Evolutionary conservation across 208 protist species (phyloP).

Genomic region (Trypanosoma avium): DNA sequence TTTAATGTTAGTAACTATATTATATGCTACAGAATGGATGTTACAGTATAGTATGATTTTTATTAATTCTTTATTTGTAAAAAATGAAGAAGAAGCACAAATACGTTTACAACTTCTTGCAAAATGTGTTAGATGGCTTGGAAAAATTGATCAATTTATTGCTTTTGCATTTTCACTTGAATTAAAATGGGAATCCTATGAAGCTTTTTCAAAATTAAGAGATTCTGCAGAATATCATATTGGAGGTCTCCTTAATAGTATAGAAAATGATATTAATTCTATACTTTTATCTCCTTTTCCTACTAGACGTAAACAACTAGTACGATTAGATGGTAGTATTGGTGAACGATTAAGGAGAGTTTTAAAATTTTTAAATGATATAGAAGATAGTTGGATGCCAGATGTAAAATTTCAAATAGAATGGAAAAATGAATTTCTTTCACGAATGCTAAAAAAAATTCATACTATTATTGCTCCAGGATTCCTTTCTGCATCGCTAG

Average conservation of each 20-base stretch:
- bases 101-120: constrained; percentile 65
- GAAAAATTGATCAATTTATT: constrained; percentile 70
- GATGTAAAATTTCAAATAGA: constrained; percentile 57
- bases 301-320: constrained; percentile 45
- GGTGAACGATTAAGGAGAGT: constrained; percentile 49
- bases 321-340: constrained; percentile 49
- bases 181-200: constrained; percentile 66
- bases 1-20: constrained; percentile 37
- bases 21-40: constrained; percentile 82
- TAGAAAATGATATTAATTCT: constrained; percentile 44
- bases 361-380: constrained; percentile 72
- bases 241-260: constrained; percentile 40
- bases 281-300: constrained; percentile 55
- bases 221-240: constrained; percentile 50
- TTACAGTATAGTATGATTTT: constrained; percentile 85
- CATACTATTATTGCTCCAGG: constrained; percentile 53
- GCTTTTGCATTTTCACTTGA: constrained; percentile 64
- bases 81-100: constrained; percentile 52
- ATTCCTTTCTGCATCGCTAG: constrained; percentile 61
- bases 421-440: constrained; percentile 79
- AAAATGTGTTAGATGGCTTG: constrained; percentile 70
- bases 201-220: constrained; percentile 47
- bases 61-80: constrained; percentile 46
- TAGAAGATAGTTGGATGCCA: constrained; percentile 81
- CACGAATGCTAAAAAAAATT: constrained; percentile 53